Evolutionary conservation across 169 alveolate genomes (phyloP).

Genomic region (Eimeria tenella): DNA sequence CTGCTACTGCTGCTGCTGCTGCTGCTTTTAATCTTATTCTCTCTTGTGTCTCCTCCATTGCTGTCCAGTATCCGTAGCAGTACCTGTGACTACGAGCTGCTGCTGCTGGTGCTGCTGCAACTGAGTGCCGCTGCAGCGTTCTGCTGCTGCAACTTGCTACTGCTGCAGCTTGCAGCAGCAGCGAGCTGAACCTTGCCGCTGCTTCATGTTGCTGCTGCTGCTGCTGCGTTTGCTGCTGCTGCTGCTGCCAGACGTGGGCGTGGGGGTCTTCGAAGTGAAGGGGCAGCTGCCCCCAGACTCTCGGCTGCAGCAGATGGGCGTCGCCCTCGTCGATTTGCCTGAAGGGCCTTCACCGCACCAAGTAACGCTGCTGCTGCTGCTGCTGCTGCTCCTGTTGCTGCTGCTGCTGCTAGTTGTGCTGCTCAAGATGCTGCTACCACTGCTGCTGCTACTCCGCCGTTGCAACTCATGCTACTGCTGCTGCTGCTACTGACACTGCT

Average conservation of each 20-base stretch:
- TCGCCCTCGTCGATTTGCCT: slow-evolving; percentile 7
- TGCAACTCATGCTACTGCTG: background rate
- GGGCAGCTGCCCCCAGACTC: slow-evolving; percentile 9
- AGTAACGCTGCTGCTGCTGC: background rate
- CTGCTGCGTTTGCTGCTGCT: background rate
- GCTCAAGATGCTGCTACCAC: background rate
- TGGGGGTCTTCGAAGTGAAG: slow-evolving; percentile 36
- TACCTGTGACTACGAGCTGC: background rate
- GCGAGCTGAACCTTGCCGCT: background rate
- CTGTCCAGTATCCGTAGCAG: no score
- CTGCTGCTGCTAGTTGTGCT: background rate
- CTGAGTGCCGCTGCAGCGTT: background rate
- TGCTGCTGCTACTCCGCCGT: background rate
- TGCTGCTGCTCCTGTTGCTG: background rate
- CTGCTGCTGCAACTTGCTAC: background rate
- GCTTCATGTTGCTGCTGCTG: background rate
- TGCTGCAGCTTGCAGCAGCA: background rate
- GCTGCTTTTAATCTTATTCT: no score
- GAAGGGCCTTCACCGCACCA: background rate
- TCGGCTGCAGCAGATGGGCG: slow-evolving; percentile 19
- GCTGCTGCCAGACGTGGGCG: slow-evolving; percentile 38
- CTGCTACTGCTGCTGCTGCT: no score
- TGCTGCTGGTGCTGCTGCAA: background rate
- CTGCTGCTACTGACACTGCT: background rate
- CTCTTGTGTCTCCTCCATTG: no score